Evolutionary conservation across 345 rosid species (phyloP), one percentile per base, ranked within the genome.

Genomic region (Syzygium aromaticum): DNA sequence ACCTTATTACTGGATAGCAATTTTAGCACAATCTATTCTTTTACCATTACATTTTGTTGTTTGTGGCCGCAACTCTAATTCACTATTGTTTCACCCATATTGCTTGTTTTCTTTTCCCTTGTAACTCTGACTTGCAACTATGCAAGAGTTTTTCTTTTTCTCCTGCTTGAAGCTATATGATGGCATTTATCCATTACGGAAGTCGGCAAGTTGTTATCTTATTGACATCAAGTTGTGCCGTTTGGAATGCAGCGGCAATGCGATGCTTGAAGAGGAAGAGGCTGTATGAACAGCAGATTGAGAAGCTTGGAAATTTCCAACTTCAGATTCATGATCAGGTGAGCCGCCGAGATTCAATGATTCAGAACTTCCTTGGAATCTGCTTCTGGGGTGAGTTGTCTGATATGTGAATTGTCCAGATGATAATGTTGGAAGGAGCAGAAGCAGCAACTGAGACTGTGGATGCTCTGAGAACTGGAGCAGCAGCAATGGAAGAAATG

Each of bases 401-500:
- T 51, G 12, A 51, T 85, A 51, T 84, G 38, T 63, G 51, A 56
- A 88, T 86, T 85, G 78, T 63, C 52, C 90, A 97, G 98, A 96
- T 97, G 98, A 95, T 97, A 86, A 93, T 95, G 97, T 87, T 97
- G 85, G 98, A 97, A 91, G 98, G 98, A 38, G 96, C 98, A 78
- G 95, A 95, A 90, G 98, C 99, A 80, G 96, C 98, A 10, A 95
- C 98, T 0, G 99, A 96, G 88, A 96, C 98, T 83, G 99, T 96
- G 19, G 99, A 97, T 93, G 99, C 99, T 30, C 90, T 97, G 90
- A 95, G 99, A 89, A 95, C 98, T 85, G 99, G 99, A 87, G 99
- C 99, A 84, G 56, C 98, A 88, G 94, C 99, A 13, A 96, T 97
- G 99, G 95, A 97, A 92, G 98, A 98, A 43, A 97, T 96, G 99